These are phyloP conservation scores for Coemansia guatemalensis DNA, from an alignment of 192 early-diverging fungal genomes.

Conservation along the genomic window DNA sequence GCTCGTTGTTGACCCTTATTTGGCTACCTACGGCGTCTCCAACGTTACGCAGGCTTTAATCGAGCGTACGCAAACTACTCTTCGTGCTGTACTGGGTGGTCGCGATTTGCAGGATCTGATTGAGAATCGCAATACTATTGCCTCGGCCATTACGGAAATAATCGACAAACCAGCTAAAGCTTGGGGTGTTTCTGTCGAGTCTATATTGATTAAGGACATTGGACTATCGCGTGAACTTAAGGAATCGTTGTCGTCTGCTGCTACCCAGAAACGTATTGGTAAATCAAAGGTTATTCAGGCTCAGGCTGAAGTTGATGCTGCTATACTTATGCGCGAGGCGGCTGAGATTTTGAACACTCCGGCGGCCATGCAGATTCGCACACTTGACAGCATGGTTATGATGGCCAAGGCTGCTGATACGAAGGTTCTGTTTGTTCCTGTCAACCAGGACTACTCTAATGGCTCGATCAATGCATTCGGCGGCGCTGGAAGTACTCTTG, in stretches of 20 bases:
- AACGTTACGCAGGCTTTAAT: constrained; percentile 77
- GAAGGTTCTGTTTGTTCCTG: constrained; percentile 72
- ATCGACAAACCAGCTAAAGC: constrained; percentile 74
- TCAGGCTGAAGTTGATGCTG: constrained; percentile 80
- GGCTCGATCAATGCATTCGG: constrained; percentile 52
- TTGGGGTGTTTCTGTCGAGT: constrained; percentile 81
- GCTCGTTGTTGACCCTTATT: constrained; percentile 78
- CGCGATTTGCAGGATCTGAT: constrained; percentile 84
- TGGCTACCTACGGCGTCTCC: constrained; percentile 77
- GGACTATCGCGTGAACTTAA: constrained; percentile 74
- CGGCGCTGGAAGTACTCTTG: constrained; percentile 41
- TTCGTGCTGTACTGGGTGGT: constrained; percentile 80
- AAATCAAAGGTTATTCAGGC: constrained; percentile 91
- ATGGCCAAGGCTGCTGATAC: constrained; percentile 75
- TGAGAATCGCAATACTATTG: constrained; percentile 86
- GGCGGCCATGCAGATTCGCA: constrained; percentile 84
- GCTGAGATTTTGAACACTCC: constrained; percentile 87
- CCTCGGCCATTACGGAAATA: constrained; percentile 79
- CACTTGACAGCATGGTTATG: constrained; percentile 77
- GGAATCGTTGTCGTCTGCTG: constrained; percentile 80
- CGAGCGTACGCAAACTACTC: constrained; percentile 89
- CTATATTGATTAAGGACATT: constrained; percentile 88
- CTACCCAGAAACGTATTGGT: constrained; percentile 86
- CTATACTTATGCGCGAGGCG: constrained; percentile 92
- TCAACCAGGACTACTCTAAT: constrained; percentile 52